Evolutionary conservation across 306 rosid species (phyloP).

Genomic region (Pterocarpus santalinus): DNA sequence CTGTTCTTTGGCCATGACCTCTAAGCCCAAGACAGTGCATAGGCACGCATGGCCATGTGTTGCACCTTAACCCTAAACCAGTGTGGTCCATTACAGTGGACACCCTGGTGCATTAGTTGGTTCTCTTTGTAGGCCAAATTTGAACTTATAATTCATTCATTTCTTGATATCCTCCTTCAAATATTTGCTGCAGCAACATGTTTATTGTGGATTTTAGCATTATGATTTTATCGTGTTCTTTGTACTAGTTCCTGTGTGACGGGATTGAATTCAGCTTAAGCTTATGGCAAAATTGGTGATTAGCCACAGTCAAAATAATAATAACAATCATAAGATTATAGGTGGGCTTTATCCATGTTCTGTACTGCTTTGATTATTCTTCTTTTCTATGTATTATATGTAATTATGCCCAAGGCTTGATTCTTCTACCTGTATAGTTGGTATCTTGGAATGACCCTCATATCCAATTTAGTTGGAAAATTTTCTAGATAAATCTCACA

Average conservation of each 20-base stretch:
- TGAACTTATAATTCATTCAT: not conserved
- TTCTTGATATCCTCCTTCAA: not conserved
- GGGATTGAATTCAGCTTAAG: not conserved
- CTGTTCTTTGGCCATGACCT: not conserved
- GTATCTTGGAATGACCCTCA: not conserved
- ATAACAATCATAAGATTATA: not conserved
- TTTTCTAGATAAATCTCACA: not conserved
- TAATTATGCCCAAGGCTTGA: not conserved
- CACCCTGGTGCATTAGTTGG: constrained; percentile 20
- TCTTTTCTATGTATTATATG: not conserved
- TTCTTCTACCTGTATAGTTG: not conserved
- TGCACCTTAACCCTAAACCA: not conserved
- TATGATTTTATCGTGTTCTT: not conserved
- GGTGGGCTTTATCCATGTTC: too few species aligned
- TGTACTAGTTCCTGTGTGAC: not conserved
- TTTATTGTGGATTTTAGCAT: not conserved
- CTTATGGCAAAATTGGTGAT: too few species aligned
- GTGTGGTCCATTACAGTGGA: not conserved
- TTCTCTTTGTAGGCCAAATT: not conserved
- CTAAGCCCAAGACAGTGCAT: not conserved
- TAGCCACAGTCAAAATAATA: not conserved
- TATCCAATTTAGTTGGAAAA: not conserved
- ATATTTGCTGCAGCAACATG: not conserved
- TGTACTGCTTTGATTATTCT: not conserved
- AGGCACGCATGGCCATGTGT: not conserved